Percentiles rank a stretch among this genome's conserved stretches.
Conservation (phyloP, 768 basidiomycete genomes). For the Myochromella boudieri region DNA sequence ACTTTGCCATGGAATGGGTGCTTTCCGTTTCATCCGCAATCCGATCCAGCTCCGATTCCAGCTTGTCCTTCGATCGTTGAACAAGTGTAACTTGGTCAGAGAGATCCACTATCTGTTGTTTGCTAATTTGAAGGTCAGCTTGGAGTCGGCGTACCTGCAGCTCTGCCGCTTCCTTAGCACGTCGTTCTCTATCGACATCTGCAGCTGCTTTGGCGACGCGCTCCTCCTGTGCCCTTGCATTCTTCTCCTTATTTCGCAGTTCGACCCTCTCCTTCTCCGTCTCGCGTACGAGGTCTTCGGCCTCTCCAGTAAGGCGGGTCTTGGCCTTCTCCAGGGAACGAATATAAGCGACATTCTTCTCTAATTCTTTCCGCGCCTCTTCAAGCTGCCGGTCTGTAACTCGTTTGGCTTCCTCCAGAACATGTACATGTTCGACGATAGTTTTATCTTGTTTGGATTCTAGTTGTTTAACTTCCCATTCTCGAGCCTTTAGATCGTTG, state of each 20-base stretch:
- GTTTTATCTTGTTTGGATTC: slow-evolving; percentile 92
- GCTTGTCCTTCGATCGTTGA: slow-evolving; percentile 60
- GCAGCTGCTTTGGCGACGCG: slow-evolving; percentile 52
- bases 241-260: slow-evolving; percentile 69
- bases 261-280: slow-evolving; percentile 69
- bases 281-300: slow-evolving; percentile 78
- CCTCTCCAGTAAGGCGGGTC: slow-evolving; percentile 68
- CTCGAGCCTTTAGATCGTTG: slow-evolving; percentile 76
- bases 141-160: slow-evolving; percentile 59
- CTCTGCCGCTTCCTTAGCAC: slow-evolving; percentile 65
- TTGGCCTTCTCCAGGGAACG: slow-evolving; percentile 87
- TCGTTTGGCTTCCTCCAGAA: slow-evolving; percentile 92
- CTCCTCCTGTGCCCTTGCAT: slow-evolving; percentile 60
- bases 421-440: slow-evolving; percentile 98
- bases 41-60: slow-evolving; percentile 67
- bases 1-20: slow-evolving; percentile 52
- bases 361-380: slow-evolving; percentile 76
- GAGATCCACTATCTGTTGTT: slow-evolving; percentile 56
- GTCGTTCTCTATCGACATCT: slow-evolving; percentile 68
- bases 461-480: slow-evolving; percentile 85
- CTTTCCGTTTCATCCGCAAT: slow-evolving; percentile 62
- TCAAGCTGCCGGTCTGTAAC: slow-evolving; percentile 90
- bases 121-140: slow-evolving; percentile 54
- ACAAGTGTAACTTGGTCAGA: slow-evolving; percentile 50
- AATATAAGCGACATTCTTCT: slow-evolving; percentile 72